Conservation (phyloP, 345 rosid genomes). For the Gossypium herbaceum region DNA sequence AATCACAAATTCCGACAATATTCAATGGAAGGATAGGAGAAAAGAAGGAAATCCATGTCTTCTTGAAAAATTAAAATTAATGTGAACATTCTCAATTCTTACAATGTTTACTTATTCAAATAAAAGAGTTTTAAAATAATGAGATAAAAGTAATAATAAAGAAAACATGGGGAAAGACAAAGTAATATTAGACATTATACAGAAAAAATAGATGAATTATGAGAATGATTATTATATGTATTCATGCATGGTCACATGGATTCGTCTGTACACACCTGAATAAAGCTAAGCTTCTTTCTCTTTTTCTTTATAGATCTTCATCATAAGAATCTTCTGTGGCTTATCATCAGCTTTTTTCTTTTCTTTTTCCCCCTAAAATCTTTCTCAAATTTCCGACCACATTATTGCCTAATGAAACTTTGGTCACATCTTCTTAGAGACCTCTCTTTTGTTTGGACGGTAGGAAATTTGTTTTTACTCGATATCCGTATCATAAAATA, state of each 20-base stretch:
- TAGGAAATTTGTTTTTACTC: neutral
- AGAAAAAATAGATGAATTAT: neutral
- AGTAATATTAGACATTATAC: neutral
- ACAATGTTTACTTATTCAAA: too few relatives aligned
- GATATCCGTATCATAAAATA: neutral
- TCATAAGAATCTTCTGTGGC: slow-evolving; percentile 27
- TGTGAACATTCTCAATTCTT: too few relatives aligned
- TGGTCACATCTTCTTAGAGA: slow-evolving; percentile 24
- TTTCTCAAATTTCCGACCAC: slow-evolving; percentile 36
- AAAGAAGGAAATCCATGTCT: slow-evolving; percentile 28
- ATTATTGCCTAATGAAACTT: slow-evolving; percentile 39
- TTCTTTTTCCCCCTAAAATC: slow-evolving; percentile 24
- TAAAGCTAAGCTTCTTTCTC: neutral
- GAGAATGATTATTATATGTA: neutral
- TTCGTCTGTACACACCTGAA: slow-evolving; percentile 39
- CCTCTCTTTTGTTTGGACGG: neutral
- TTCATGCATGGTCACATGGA: slow-evolving; percentile 49
- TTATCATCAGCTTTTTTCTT: slow-evolving; percentile 26
- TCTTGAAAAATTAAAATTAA: slow-evolving; percentile 7
- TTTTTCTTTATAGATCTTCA: slow-evolving; percentile 13
- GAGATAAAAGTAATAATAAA: neutral
- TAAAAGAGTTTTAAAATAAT: too few relatives aligned
- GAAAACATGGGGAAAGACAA: neutral
- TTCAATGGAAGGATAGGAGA: slow-evolving; percentile 19
- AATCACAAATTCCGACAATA: neutral